phyloP scores from a whole-genome alignment of 805 yeast species.

The Metschnikowia amazonensis region DNA sequence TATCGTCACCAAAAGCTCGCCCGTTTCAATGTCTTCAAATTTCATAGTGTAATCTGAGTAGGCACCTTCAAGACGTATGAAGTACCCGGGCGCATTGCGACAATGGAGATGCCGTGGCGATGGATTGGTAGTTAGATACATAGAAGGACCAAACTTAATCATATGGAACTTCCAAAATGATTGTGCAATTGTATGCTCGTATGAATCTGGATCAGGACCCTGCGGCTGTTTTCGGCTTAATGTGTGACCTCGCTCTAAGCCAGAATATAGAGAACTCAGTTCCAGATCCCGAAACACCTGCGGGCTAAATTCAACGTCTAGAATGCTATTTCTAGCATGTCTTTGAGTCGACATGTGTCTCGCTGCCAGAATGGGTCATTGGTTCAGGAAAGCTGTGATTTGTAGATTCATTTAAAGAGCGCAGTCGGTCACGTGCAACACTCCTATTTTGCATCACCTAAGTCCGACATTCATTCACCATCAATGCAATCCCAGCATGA shows the following conservation, averaged over 20 bases:
- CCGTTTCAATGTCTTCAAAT: slow-evolving; percentile 17
- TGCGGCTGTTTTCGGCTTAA: slow-evolving; percentile 11
- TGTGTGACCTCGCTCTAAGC: neutral
- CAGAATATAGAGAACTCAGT: neutral
- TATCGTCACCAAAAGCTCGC: slow-evolving; percentile 12
- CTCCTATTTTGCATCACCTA: neutral
- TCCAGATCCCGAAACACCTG: neutral
- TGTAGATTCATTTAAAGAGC: neutral
- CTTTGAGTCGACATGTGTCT: neutral
- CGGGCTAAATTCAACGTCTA: neutral
- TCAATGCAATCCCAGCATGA: neutral
- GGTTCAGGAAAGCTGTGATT: neutral
- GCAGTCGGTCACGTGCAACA: slow-evolving; percentile 2
- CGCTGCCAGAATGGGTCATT: neutral
- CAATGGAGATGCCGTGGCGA: slow-evolving; percentile 55
- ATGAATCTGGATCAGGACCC: slow-evolving; percentile 10
- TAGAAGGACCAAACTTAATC: slow-evolving; percentile 48
- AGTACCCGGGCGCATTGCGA: slow-evolving; percentile 61
- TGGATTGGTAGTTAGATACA: slow-evolving; percentile 67
- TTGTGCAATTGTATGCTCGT: neutral
- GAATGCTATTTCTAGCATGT: neutral
- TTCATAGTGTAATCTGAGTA: slow-evolving; percentile 7
- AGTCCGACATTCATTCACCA: neutral
- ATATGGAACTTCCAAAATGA: slow-evolving; percentile 65
- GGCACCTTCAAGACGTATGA: slow-evolving; percentile 27